Evolutionary conservation across 2,329 filamentous ascomycete genomes (phyloP), one percentile per base, ranked within the genome.

Genomic region (Neospermospora avenae): DNA sequence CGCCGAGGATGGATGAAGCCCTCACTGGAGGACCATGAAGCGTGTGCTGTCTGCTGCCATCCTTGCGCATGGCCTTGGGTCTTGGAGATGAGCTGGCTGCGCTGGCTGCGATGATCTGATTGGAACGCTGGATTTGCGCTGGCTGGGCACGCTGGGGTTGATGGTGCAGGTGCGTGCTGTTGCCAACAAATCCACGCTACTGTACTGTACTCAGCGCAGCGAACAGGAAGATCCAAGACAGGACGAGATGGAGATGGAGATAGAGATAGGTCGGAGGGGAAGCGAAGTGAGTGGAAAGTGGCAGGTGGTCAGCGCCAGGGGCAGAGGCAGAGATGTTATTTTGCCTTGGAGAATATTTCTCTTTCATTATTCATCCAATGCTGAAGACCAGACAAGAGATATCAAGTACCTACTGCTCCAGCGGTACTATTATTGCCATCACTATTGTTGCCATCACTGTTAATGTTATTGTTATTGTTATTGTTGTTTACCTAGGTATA

Each of bases 151-250:
- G 20, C 16, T 13, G n/a, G 39, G 28, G 39, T 34, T 34, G 34
- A 39, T 31, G 34, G 18, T 5, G 45, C 16, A 31, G 41, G 11
- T 24, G 42, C 22, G 16, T 54, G 46, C 41, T 61, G 59, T 41
- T 61, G 59, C 59, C 59, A 61, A 55, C 59, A 57, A 61, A 61
- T 61, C 59, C 55, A 45, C 59, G 59, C 59, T 58, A 58, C 31
- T 37, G 24, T 31, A 10, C 28, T 31, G 6, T 6, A 25, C 8
- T n/a, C 34, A 25, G 22, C n/a, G 51, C 34, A 39, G 16, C 4
- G 34, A 10, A 31, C n/a, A 39, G 31, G 49, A 20, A 42, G 41
- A 37, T 60, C 58, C 37, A 60, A 46, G 49, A 52, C 37, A 35
- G 34, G 25, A 48, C 6, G 13, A 39, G 35, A 39, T 7, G 16